Evolutionary conservation across 2,329 filamentous ascomycete genomes (phyloP), one percentile per base, ranked within the genome.

Genomic region (Lojkania enalia): DNA sequence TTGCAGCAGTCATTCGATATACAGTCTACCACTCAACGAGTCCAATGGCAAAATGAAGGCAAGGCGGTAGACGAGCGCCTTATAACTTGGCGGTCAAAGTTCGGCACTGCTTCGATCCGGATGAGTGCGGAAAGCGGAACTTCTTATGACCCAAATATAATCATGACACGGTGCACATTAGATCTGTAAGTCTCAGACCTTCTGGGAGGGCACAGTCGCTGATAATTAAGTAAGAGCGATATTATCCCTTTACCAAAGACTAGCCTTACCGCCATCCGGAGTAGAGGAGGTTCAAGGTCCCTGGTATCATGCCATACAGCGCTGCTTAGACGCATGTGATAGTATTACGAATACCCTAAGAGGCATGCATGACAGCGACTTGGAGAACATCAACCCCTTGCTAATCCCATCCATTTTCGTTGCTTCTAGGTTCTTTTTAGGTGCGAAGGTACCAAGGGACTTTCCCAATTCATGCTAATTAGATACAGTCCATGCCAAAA

Each of bases 271-370:
- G 12, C 58, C 57, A 9, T 27, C 48, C 0, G 55, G 55, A 1
- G 39, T 60, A 2, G 57, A 58, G 6, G 44, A 57, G 27, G 46
- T 49, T 2, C 54, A 52, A 35, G 57, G 61, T 7, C 57, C 55
- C 6, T 64, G 61, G 60, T 53, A 55, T 35, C 56, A 59, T 35
- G 59, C 61, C 13, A 57, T 59, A n/a, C 59, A 57, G 20, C 54
- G 61, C 4, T 64, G 58, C 40, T 35, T 63, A 2, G 55, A 64
- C 27, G 58, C 60, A 12, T 58, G 56, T 43, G 53, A 62, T 32
- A 51, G 52, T 35, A 61, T 61, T 30, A 57, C 58, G 3, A 56
- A 48, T 41, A 46, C 49, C 4, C 42, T 64, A 20, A 49, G 54
- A 15, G 37, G 44, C 5, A 49, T 62, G 35, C 35, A 47, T 9